Base-by-base conservation (phyloP, 176 grass and related monocot species). In the Ananas comosus region DNA sequence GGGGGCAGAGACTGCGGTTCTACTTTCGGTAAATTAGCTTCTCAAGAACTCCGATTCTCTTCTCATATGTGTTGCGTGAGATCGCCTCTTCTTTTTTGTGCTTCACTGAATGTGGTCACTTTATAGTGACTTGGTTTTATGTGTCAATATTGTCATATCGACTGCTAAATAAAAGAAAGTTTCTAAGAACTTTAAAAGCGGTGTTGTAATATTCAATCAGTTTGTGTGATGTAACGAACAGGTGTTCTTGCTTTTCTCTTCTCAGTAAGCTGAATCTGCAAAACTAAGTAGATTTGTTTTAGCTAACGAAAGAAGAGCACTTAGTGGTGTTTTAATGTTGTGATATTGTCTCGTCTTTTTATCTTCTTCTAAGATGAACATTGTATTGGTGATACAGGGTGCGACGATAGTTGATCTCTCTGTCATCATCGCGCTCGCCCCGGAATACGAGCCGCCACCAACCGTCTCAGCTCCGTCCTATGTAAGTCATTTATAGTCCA, bases 1-100 rank as follows among this genome's bases (percentile, higher is more conserved):
- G 63, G 94, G 89, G 73, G 89, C 94, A 78, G 89, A 93, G 70
- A 93, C 94, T 64, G 87, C 94, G 63, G 84, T 93, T 76, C 89
- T 99, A 77, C 94, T 99, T 75, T 99, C 94, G 27, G 94, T 99
- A 28, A 82, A 2, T 16, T 14, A 18, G 56, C 56, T 61, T 61
- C 9, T 9, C 19, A 19, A 19, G 54, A 12, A 12, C n/a, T 59
- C 10, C 16, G 6, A 17, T 16, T 17, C 54, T 9, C 6, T 59
- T 9, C 21, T 59, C 6, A 8, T 18, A 10, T 61, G 54, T 61
- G 17, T 61, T 61, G 56, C 8, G 16, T 21, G 56, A 61, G 9
- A 19, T 19, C 1, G 6, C 21, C 21, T 61, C 21, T 18, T 61
- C 9, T 61, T 13, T 57, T 17, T 57, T 23, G 0, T 57, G 33